Conservation (phyloP, 768 basidiomycete species). For the Thelephora aurantiotincta region DNA sequence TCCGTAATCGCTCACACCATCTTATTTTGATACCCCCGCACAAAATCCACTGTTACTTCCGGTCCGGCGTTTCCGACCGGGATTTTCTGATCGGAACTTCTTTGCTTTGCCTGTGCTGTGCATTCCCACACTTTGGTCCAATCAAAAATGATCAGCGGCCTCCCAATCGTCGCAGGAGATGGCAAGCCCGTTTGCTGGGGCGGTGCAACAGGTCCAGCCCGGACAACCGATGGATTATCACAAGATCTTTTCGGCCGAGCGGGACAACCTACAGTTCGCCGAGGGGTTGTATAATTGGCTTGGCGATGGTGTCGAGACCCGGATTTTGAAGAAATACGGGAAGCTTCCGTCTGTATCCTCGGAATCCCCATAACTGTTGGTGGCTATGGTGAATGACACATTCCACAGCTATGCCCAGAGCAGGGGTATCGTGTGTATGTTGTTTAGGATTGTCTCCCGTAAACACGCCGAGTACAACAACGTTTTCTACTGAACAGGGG, state of each 20-base stretch:
- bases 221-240: slow-evolving; percentile 69
- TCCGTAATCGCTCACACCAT: neutral
- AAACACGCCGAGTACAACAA: neutral
- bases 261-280: slow-evolving; percentile 85
- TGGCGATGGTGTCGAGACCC: slow-evolving; percentile 66
- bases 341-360: slow-evolving; percentile 9
- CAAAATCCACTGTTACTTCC: too few relatives aligned
- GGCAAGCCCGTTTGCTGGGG: slow-evolving; percentile 51
- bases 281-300: slow-evolving; percentile 79
- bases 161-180: slow-evolving; percentile 72
- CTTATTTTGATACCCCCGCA: neutral
- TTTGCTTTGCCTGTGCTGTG: slow-evolving; percentile 3
- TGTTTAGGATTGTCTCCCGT: neutral
- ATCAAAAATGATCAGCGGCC: slow-evolving; percentile 25
- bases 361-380: neutral
- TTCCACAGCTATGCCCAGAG: neutral
- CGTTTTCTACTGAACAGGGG: neutral
- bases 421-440: slow-evolving; percentile 4
- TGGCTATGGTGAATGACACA: neutral
- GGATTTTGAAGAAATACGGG: slow-evolving; percentile 68
- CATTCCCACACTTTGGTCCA: slow-evolving; percentile 1
- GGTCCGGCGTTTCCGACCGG: too few relatives aligned
- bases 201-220: slow-evolving; percentile 26
- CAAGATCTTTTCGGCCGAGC: slow-evolving; percentile 85
- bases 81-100: slow-evolving; percentile 1